Evolutionary conservation across 164 flowering plant species (phyloP), one percentile per base, ranked within the genome.

Genomic region (Stephania cephalantha): DNA sequence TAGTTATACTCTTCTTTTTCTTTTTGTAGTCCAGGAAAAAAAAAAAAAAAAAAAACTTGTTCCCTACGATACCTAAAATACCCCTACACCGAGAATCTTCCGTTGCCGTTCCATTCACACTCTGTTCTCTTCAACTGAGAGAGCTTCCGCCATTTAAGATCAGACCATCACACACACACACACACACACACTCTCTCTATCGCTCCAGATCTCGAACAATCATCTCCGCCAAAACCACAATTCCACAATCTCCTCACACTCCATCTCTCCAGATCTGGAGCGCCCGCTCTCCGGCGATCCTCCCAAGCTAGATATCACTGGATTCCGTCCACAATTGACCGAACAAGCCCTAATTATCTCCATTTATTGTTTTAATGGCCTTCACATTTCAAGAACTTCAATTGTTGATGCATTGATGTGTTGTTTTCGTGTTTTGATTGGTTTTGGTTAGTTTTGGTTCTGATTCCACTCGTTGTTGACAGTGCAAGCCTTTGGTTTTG

Each of bases 211-310:
- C 66, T 61, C 66, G 29, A 18, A 61, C 22, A 50, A 50, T 11
- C 55, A 2, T 8, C 55, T 50, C 55, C n/a, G 20, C 22, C 9
- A 8, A 61, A 61, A 9, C 66, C 20, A 9, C 9, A 61, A 50
- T 17, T 61, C 25, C 9, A 4, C 9, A 61, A 17, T 20, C 1
- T 61, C 9, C 20, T 25, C 9, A 9, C 66, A 61, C 20, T 61
- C 20, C 9, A 17, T 18, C 29, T 20, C 25, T 61, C n/a, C 75
- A 73, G 75, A 73, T 73, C 75, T 73, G 75, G 75, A 63, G n/a
- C 63, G 64, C 64, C 45, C 68, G 64, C 75, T 35, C 64, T 35
- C 35, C n/a, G 65, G 45, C 9, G 12, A 44, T 10, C 13, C 29
- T 20, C 45, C 64, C 15, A 6, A 35, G 42, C 42, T 35, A 35